phyloP scores from a whole-genome alignment of 2,329 filamentous ascomycete genomes.

The Monosporascus sp. region DNA sequence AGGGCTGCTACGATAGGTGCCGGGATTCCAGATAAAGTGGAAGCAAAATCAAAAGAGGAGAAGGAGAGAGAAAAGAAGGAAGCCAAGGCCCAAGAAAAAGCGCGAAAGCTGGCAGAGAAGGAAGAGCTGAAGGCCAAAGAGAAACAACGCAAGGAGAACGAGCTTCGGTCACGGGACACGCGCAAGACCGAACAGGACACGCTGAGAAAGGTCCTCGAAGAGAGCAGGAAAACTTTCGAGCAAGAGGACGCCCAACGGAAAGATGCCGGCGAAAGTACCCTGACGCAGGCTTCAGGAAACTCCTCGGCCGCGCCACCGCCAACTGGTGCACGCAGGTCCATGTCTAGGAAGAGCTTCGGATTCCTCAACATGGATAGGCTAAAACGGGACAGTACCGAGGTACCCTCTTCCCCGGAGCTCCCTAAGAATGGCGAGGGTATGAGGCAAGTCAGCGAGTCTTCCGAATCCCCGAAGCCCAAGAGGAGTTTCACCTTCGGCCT shows the following conservation, averaged over 20 bases:
- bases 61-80: slow-evolving; percentile 67
- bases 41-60: slow-evolving; percentile 50
- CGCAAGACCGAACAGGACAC: slow-evolving; percentile 46
- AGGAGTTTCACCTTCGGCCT: slow-evolving; percentile 63
- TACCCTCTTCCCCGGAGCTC: slow-evolving; percentile 14
- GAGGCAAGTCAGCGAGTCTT: slow-evolving; percentile 20
- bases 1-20: slow-evolving; percentile 21
- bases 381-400: slow-evolving; percentile 29
- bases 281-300: background rate
- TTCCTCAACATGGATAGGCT: slow-evolving; percentile 54
- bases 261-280: slow-evolving; percentile 39
- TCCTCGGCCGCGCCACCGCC: background rate
- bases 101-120: slow-evolving; percentile 39
- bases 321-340: slow-evolving; percentile 52
- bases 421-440: slow-evolving; percentile 26
- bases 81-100: slow-evolving; percentile 48
- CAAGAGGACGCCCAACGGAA: slow-evolving; percentile 52
- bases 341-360: slow-evolving; percentile 69
- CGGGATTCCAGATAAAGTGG: slow-evolving; percentile 2
- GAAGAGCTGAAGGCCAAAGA: slow-evolving; percentile 39
- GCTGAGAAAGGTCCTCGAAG: slow-evolving; percentile 52
- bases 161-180: slow-evolving; percentile 29
- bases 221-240: slow-evolving; percentile 48
- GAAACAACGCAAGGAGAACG: slow-evolving; percentile 34
- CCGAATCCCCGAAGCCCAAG: slow-evolving; percentile 48